Evolutionary conservation across 495 filamentous ascomycete species (phyloP).

Genomic region (Neurospora pannonica): DNA sequence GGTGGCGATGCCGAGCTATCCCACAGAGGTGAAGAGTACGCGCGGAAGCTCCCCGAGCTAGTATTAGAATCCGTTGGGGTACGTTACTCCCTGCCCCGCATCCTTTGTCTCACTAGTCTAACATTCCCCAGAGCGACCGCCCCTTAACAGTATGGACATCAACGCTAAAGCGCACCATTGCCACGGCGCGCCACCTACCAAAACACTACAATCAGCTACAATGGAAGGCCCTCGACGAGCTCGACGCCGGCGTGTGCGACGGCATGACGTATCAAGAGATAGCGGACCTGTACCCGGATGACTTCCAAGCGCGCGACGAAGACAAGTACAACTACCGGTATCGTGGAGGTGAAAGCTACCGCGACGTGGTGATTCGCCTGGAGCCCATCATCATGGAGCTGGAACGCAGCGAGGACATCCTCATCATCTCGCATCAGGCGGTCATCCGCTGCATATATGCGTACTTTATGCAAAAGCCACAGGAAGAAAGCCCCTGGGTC

Average conservation of each 20-base stretch:
- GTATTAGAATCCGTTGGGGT: constrained; percentile 70
- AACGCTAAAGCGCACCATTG: constrained; percentile 84
- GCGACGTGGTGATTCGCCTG: constrained; percentile 92
- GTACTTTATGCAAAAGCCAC: constrained; percentile 94
- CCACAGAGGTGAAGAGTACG: constrained; percentile 78
- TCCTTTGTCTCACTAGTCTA: constrained; percentile 5
- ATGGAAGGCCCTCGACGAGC: constrained; percentile 97
- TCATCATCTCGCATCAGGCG: constrained; percentile 96
- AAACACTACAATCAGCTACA: constrained; percentile 77
- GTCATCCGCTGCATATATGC: constrained; percentile 95
- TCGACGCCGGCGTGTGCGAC: constrained; percentile 93
- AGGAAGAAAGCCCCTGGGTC: constrained; percentile 95
- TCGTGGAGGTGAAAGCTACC: constrained; percentile 91
- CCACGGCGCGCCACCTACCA: constrained; percentile 74
- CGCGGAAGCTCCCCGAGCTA: constrained; percentile 67
- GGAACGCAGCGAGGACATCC: constrained; percentile 89
- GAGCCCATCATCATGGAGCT: constrained; percentile 99
- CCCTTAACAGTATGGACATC: constrained; percentile 96
- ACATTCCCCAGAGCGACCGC: constrained; percentile 43
- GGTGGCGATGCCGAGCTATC: constrained; percentile 87
- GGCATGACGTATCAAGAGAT: constrained; percentile 92
- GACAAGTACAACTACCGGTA: constrained; percentile 99
- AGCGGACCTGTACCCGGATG: constrained; percentile 79
- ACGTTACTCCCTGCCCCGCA: constrained; percentile 16
- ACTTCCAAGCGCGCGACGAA: constrained; percentile 88